Percentiles rank a stretch among this genome's conserved stretches.
phyloP scores from a whole-genome alignment of 2,329 filamentous ascomycete genomes.

The Xylaria sp. region DNA sequence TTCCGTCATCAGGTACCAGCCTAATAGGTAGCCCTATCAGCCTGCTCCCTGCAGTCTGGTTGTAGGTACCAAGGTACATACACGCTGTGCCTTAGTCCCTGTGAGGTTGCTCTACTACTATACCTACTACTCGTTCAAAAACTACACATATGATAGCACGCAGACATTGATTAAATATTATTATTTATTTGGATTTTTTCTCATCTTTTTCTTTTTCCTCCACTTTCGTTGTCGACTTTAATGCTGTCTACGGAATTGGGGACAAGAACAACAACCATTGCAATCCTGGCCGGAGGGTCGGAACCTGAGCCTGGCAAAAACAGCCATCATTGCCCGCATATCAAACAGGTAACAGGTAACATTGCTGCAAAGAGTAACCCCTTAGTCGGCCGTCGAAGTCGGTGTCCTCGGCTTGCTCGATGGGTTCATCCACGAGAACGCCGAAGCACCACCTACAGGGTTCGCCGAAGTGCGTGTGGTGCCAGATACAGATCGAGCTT shows the following conservation, averaged over 20 bases:
- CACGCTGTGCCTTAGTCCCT: neutral
- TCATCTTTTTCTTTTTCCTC: conserved; percentile 16
- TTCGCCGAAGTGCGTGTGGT: conserved; percentile 67
- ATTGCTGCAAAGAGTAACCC: conserved; percentile 2
- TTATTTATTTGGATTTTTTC: conserved; percentile 18
- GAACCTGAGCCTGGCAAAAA: conserved; percentile 12
- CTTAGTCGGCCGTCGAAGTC: conserved; percentile 40
- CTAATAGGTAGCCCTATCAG: neutral
- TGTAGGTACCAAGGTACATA: neutral
- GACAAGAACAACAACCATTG: conserved; percentile 7
- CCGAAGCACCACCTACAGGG: conserved; percentile 87
- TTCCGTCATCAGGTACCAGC: neutral
- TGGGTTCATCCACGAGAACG: conserved; percentile 88
- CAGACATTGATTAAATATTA: conserved; percentile 9
- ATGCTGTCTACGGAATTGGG: conserved; percentile 17
- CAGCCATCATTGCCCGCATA: conserved; percentile 9
- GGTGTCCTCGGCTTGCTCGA: conserved; percentile 47
- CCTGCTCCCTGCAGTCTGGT: neutral
- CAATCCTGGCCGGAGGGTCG: conserved; percentile 7
- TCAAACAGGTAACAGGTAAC: conserved; percentile 1
- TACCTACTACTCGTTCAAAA: neutral
- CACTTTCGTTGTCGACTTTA: no score
- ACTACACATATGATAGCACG: neutral
- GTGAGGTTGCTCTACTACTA: neutral
- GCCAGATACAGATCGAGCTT: conserved; percentile 43